Conservation (phyloP, 108 stramenopile genomes). For the Aurantiochytrium sp. region DNA sequence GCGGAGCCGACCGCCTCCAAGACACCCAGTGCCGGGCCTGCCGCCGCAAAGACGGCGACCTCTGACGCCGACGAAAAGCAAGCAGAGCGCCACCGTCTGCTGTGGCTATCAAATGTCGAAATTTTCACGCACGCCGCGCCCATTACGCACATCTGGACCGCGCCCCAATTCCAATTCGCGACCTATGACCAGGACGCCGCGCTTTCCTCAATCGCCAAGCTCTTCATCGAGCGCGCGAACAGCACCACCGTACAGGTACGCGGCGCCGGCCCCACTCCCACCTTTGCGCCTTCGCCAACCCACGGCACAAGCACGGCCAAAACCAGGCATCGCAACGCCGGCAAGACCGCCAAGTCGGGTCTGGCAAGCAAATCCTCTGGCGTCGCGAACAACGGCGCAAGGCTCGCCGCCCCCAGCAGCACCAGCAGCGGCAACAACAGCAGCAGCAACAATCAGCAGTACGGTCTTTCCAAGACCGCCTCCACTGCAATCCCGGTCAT, state of each 20-base stretch:
- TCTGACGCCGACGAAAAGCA: background rate
- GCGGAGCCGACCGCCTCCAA: no score
- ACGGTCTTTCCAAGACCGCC: background rate
- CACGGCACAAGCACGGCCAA: no score
- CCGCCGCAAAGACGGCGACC: no score
- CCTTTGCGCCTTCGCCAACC: background rate
- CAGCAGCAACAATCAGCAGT: background rate
- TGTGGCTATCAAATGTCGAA: constrained; percentile 25
- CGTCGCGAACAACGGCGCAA: no score
- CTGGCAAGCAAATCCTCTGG: no score
- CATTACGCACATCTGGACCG: background rate
- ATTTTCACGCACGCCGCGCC: background rate
- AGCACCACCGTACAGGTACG: background rate
- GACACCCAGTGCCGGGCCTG: no score
- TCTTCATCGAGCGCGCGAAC: background rate
- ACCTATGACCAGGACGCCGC: background rate
- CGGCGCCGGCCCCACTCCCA: background rate
- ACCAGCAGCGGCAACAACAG: background rate
- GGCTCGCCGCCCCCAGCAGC: no score
- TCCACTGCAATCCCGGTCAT: background rate
- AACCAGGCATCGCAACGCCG: background rate
- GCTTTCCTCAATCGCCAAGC: background rate
- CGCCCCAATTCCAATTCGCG: background rate
- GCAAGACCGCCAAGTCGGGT: background rate
- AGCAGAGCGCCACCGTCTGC: background rate